phyloP scores from a whole-genome alignment of 257 asterid species.

The Osmanthus fragrans region DNA sequence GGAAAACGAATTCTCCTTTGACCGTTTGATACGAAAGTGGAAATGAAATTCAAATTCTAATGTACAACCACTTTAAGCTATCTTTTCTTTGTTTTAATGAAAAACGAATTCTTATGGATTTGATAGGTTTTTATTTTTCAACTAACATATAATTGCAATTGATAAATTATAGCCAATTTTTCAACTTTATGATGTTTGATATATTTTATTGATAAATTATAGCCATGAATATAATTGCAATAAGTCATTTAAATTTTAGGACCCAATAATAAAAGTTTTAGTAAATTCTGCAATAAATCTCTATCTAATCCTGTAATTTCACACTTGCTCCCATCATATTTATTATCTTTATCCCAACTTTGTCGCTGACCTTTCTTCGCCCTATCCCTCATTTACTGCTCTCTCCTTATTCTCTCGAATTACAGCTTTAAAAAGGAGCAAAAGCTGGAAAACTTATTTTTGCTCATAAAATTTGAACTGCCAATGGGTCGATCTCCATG shows the following conservation, averaged over 20 bases:
- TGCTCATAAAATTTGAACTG: background rate
- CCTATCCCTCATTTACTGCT: constrained; percentile 25
- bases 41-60: no score
- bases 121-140: no score
- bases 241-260: constrained; percentile 17
- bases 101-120: no score
- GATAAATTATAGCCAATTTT: no score
- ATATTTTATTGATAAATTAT: background rate
- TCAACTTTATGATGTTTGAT: no score
- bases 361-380: constrained; percentile 58
- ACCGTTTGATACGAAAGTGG: no score
- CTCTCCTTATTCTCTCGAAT: constrained; percentile 17
- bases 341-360: constrained; percentile 50
- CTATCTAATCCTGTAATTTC: background rate
- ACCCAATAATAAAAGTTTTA: constrained; percentile 26
- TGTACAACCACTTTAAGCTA: no score
- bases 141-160: no score
- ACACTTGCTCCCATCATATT: constrained; percentile 22
- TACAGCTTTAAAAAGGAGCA: constrained; percentile 20
- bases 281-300: constrained; percentile 28
- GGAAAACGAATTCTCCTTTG: no score
- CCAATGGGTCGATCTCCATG: constrained; percentile 92
- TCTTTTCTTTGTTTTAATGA: no score
- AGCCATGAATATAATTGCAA: constrained; percentile 22
- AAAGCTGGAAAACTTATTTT: constrained; percentile 7